Conservation (phyloP, 768 basidiomycete genomes). For the Strobilomyces echinocephalus region DNA sequence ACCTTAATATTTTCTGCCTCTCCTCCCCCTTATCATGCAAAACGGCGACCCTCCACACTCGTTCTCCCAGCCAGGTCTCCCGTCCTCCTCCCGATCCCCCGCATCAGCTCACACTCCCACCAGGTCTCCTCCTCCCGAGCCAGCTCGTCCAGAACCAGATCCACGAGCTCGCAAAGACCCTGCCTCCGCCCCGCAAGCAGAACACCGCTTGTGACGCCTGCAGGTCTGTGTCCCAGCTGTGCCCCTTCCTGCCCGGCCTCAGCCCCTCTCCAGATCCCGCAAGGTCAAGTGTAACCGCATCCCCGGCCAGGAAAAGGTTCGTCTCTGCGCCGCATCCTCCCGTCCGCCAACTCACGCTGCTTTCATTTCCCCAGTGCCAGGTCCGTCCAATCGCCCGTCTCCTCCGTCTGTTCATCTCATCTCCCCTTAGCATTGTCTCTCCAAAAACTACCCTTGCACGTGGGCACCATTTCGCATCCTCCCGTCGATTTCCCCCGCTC, state of each 20-base stretch:
- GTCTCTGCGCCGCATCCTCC: constrained; percentile 19
- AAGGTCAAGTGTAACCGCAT: constrained; percentile 88
- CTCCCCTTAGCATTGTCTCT: constrained; percentile 62
- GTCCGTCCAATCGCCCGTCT: constrained; percentile 35
- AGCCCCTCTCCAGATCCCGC: constrained; percentile 48
- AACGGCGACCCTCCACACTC: constrained; percentile 27
- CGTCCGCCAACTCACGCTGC: constrained; percentile 11
- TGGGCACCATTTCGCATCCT: constrained; percentile 38
- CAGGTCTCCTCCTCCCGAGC: constrained; percentile 60
- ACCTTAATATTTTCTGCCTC: constrained; percentile 25
- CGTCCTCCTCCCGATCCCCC: background rate
- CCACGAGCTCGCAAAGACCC: constrained; percentile 72
- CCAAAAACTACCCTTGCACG: constrained; percentile 93
- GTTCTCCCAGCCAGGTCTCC: constrained; percentile 32
- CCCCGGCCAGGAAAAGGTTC: constrained; percentile 77
- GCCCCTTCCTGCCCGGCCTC: background rate
- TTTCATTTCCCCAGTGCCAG: constrained; percentile 52
- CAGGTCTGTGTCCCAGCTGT: constrained; percentile 43
- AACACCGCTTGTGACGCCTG: constrained; percentile 94
- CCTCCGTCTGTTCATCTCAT: constrained; percentile 5
- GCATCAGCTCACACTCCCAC: background rate
- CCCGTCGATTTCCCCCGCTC: constrained; percentile 15
- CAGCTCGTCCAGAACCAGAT: constrained; percentile 76
- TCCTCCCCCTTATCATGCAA: constrained; percentile 28
- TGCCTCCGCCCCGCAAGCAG: constrained; percentile 84